Evolutionary conservation across 1,284 basidiomycete genomes (phyloP).

Genomic region (Rhizoctonia solani): DNA sequence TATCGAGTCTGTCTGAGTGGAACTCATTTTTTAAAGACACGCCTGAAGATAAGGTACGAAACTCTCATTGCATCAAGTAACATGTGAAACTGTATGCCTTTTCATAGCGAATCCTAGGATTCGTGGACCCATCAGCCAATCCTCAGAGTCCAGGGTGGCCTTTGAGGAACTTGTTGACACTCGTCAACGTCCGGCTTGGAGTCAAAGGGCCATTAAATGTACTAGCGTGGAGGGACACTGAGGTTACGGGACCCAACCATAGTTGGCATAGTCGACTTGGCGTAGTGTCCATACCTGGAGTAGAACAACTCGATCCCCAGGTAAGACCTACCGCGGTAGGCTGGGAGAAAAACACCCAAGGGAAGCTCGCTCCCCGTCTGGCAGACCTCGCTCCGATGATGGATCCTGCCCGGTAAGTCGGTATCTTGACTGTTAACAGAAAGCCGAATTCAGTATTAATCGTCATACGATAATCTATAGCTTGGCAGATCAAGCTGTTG

Average conservation of each 20-base stretch:
- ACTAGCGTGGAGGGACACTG: constrained; percentile 73
- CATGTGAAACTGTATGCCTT: not conserved
- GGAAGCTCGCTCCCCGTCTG: constrained; percentile 84
- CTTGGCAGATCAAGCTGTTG: constrained; percentile 93
- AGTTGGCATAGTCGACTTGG: constrained; percentile 68
- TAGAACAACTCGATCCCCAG: constrained; percentile 35
- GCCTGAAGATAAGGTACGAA: constrained; percentile 49
- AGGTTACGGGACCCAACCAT: constrained; percentile 49
- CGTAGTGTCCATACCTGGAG: constrained; percentile 49
- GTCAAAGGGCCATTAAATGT: constrained; percentile 55
- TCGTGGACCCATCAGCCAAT: constrained; percentile 86
- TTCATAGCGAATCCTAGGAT: constrained; percentile 65
- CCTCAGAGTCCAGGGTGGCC: constrained; percentile 89
- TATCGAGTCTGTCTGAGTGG: constrained; percentile 62
- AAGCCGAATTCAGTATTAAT: not conserved
- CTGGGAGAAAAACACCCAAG: constrained; percentile 90
- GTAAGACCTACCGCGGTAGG: constrained; percentile 73
- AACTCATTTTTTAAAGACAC: constrained; percentile 56
- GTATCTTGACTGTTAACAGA: not conserved
- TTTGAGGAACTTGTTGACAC: constrained; percentile 83
- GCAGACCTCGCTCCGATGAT: constrained; percentile 95
- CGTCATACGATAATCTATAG: constrained; percentile 47
- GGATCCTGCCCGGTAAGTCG: constrained; percentile 75
- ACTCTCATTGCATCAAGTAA: not conserved
- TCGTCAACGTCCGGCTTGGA: constrained; percentile 44